Percentiles rank a stretch among this genome's conserved stretches.
Evolutionary conservation across 2,329 filamentous ascomycete species (phyloP).

Genomic region (Aspergillus nomiae): DNA sequence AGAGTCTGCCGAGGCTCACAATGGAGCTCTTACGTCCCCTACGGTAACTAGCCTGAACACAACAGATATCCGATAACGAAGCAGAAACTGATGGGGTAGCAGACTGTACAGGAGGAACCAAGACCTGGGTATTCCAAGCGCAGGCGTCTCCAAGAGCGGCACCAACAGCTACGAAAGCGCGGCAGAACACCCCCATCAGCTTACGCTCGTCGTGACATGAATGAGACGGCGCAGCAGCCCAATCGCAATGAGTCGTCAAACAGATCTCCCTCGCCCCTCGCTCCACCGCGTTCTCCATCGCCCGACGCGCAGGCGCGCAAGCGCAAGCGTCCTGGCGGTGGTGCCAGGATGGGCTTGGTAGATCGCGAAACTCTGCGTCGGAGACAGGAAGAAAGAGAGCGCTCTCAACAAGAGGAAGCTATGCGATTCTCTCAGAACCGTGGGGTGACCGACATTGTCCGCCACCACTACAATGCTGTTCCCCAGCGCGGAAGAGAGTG

Average conservation of each 20-base stretch:
- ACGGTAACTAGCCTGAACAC: neutral
- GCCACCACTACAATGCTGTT: constrained; percentile 93
- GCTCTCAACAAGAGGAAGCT: constrained; percentile 42
- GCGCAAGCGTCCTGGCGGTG: constrained; percentile 50
- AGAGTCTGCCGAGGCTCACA: neutral
- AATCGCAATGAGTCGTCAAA: constrained; percentile 30
- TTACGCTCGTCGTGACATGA: constrained; percentile 43
- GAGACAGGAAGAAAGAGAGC: constrained; percentile 47
- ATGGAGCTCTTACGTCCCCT: neutral
- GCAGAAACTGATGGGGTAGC: constrained; percentile 30
- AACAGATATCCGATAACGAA: constrained; percentile 20
- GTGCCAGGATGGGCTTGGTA: constrained; percentile 42
- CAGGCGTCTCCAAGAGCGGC: constrained; percentile 42
- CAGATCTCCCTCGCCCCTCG: constrained; percentile 45
- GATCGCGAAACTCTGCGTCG: constrained; percentile 43
- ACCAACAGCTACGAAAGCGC: constrained; percentile 39
- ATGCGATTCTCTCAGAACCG: constrained; percentile 44
- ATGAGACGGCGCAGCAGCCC: constrained; percentile 15
- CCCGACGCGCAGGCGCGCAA: constrained; percentile 41
- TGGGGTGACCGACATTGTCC: constrained; percentile 80
- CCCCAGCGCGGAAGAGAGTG: constrained; percentile 92
- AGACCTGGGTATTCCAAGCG: constrained; percentile 33
- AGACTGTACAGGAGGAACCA: constrained; percentile 16
- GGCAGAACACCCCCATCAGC: constrained; percentile 41
- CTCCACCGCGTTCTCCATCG: constrained; percentile 44